phyloP scores from a whole-genome alignment of 2,329 filamentous ascomycete genomes.

The Colletotrichum lupini region DNA sequence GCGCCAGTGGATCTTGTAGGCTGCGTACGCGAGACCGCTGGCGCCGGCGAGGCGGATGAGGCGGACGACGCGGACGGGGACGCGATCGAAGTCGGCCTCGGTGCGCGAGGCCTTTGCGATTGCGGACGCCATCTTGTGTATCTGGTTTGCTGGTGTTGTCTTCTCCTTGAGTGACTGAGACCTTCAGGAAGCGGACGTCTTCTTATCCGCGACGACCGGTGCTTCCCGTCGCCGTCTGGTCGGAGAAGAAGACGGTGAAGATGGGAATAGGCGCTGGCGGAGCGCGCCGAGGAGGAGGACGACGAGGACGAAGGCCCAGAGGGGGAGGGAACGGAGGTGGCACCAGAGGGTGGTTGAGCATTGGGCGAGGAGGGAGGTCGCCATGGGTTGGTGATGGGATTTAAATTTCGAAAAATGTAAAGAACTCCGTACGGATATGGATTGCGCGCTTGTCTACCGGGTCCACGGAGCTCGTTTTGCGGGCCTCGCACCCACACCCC shows the following conservation, averaged over 20 bases:
- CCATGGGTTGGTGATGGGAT: neutral
- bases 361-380: slow-evolving; percentile 47
- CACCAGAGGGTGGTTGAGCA: slow-evolving; percentile 56
- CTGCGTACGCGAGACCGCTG: slow-evolving; percentile 58
- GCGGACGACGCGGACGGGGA: slow-evolving; percentile 42
- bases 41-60: slow-evolving; percentile 52
- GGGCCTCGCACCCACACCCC: neutral
- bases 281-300: slow-evolving; percentile 48
- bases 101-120: slow-evolving; percentile 37
- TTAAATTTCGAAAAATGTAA: neutral
- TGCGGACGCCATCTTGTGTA: slow-evolving; percentile 16
- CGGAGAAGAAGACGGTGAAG: slow-evolving; percentile 14
- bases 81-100: slow-evolving; percentile 34
- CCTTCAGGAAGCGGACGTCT: neutral
- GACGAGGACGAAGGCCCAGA: slow-evolving; percentile 55
- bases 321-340: slow-evolving; percentile 50
- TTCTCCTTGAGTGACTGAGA: neutral
- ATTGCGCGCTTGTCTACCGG: neutral
- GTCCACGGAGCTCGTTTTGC: neutral
- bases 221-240: neutral
- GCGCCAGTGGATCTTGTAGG: slow-evolving; percentile 57
- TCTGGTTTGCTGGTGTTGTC: neutral
- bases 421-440: neutral
- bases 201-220: slow-evolving; percentile 31
- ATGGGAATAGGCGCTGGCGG: slow-evolving; percentile 42